A percentile compares a stretch with the other conserved stretches of the same genome.
These are phyloP conservation scores for Starmerella sp. DNA, from an alignment of 805 yeast species.

Conservation along the genomic window DNA sequence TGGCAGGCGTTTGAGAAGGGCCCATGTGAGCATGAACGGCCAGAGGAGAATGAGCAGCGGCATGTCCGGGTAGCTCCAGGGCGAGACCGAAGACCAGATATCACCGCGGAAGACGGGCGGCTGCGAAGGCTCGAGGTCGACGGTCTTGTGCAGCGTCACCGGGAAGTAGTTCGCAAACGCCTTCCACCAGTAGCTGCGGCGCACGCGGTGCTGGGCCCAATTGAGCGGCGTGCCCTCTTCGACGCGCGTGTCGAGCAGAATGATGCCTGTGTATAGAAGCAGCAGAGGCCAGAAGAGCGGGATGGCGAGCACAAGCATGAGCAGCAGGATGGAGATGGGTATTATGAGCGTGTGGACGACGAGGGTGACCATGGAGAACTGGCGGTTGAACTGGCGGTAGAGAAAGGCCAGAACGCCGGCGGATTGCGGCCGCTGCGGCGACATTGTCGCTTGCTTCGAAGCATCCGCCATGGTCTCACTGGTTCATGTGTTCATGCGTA, in stretches of 20 bases:
- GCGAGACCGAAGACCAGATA: background rate
- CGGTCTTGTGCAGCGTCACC: constrained; percentile 53
- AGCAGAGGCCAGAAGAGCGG: constrained; percentile 58
- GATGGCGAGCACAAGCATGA: constrained; percentile 47
- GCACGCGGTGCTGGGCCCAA: constrained; percentile 46
- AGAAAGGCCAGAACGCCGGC: background rate
- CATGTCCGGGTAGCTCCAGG: constrained; percentile 10
- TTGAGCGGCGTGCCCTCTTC: constrained; percentile 58
- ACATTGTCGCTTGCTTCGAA: background rate
- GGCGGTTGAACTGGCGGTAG: constrained; percentile 26
- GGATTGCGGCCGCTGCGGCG: background rate
- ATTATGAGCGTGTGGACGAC: constrained; percentile 66
- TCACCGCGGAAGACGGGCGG: constrained; percentile 22
- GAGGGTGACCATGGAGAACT: constrained; percentile 58
- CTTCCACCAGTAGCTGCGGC: constrained; percentile 51
- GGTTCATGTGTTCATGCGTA: background rate
- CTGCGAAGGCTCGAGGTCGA: constrained; percentile 60
- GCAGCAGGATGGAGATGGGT: constrained; percentile 37
- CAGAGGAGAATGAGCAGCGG: constrained; percentile 13
- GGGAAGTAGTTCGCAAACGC: constrained; percentile 76
- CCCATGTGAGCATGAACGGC: constrained; percentile 18
- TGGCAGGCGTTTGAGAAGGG: constrained; percentile 37
- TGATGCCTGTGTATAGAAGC: constrained; percentile 50
- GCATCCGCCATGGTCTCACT: background rate
- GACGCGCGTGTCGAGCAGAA: constrained; percentile 52